Evolutionary conservation across 495 filamentous ascomycete genomes (phyloP), one percentile per base, ranked within the genome.

Genomic region (Extremus antarcticus): DNA sequence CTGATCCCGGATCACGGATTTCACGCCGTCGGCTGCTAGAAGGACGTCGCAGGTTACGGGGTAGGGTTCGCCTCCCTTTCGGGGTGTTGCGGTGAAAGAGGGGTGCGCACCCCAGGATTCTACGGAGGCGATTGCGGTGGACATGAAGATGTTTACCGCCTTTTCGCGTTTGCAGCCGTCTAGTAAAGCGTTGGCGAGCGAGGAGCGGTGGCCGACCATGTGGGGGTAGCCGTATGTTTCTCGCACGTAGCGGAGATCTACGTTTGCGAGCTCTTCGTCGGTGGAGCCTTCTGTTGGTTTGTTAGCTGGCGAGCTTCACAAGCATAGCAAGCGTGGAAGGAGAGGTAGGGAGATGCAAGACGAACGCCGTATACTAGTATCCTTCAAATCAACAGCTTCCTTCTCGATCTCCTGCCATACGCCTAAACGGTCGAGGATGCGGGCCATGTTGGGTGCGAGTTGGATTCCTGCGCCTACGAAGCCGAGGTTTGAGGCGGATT

Each of bases 391-490:
- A 2, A 79, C 76, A 16, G 70, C 73, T 56, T 88, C 84, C 11
- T 69, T 71, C 53, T 76, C 77, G 63, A 90, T 89, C 23, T 76
- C 73, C 25, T 77, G 73, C 82, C 84, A 87, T 47, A 81, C 79
- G 45, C 83, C 86, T 25, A 85, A 72, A 11, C 76, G 66, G 64
- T 87, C 82, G 23, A 90, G 70, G 20, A 92, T 82, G 0, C 84
- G 81, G 22, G 80, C 80, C 73, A 90, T 86, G 56, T 92, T 90
- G 1, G 86, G 86, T 3, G 86, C 84, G 41, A 91, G 74, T 66
- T 91, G 86, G 61, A 91, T 88, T 24, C 86, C 87, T 7, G 86
- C 86, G 47, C 88, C 88, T 11, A 90, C 84, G 54, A 90, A 90
- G 25, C 86, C 86, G 2, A 90, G 72, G 53, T 85, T 82, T 17